Evolutionary conservation across 805 yeast species (phyloP), one percentile per base, ranked within the genome.

Genomic region (Helenozyma baotianmanensis): DNA sequence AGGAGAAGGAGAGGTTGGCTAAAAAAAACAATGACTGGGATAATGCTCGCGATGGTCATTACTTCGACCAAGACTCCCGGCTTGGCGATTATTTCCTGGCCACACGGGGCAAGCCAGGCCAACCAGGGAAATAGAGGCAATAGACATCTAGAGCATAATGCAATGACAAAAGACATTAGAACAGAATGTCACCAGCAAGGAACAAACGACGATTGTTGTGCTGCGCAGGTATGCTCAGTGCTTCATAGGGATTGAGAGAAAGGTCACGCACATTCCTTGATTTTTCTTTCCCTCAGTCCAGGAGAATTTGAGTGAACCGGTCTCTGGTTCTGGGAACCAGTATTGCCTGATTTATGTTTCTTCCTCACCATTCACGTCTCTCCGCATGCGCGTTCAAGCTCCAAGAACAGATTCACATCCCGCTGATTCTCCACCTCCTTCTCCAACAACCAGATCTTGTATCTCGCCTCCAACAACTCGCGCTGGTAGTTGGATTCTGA

Each of bases 1-100:
- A 73, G 14, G 68, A 64, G 27, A 54, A 56, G 47, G 30, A 33
- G 14, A 49, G 67, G 51, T 49, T 62, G 55, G 45, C 53, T 44
- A 22, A 68, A 68, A 49, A 74, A 69, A 35, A 70, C 54, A 45
- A 79, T 72, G 81, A 76, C 60, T 45, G 87, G 83, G 30, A 62
- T 68, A 43, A 69, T 60, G 36, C 56, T 41, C 40, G 59, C 45
- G 60, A 53, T 56, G 53, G 70, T 32, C 38, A 52, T 33, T 41
- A 63, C 50, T 53, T 73, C 45, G 78, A 72, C 43, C 60, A 58
- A 14, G 69, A 60, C 14, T 53, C 58, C 21, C 60, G 71, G 29
- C 58, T 76, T 22, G 62, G 67, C 0, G 62, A 58, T 23, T 77
- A 78, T 43, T 78, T 77, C 60, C 60, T 58, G 40, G 62, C 70